Evolutionary conservation across 2,329 filamentous ascomycete genomes (phyloP).

Genomic region (Trichoderma aggressivum): DNA sequence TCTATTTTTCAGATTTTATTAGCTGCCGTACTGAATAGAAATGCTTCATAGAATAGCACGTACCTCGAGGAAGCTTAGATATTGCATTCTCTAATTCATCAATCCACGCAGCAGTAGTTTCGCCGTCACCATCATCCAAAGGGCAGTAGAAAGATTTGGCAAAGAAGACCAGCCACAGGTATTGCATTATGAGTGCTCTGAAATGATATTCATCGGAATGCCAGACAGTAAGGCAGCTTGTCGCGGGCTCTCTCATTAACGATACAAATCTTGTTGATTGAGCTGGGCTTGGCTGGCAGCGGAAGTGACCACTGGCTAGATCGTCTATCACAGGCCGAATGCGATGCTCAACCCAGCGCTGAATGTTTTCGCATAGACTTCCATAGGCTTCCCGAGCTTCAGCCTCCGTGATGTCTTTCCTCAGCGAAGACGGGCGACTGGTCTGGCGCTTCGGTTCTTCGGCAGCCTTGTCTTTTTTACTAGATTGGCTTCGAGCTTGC

Average conservation of each 20-base stretch:
- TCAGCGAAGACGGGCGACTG: slow-evolving; percentile 32
- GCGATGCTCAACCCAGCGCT: slow-evolving; percentile 37
- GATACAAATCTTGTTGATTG: slow-evolving; percentile 33
- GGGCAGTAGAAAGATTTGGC: slow-evolving; percentile 38
- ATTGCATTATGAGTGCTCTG: slow-evolving; percentile 37
- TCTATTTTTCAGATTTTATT: slow-evolving; percentile 25
- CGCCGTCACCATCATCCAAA: slow-evolving; percentile 31
- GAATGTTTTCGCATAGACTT: slow-evolving; percentile 32
- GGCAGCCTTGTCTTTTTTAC: slow-evolving; percentile 28
- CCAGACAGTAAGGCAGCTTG: slow-evolving; percentile 30
- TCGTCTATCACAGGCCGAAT: slow-evolving; percentile 33
- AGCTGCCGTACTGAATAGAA: neutral
- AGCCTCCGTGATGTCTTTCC: slow-evolving; percentile 36
- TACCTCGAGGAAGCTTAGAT: slow-evolving; percentile 35
- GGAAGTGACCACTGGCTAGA: slow-evolving; percentile 29
- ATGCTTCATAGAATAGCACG: neutral
- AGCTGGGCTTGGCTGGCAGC: slow-evolving; percentile 24
- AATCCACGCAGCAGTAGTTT: slow-evolving; percentile 33
- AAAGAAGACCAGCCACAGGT: slow-evolving; percentile 35
- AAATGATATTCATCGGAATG: slow-evolving; percentile 37
- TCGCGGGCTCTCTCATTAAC: slow-evolving; percentile 36
- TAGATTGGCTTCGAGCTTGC: slow-evolving; percentile 30
- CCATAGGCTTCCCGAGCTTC: slow-evolving; percentile 36
- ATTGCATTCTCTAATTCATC: slow-evolving; percentile 33
- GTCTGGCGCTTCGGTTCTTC: slow-evolving; percentile 33